A percentile compares a stretch with the other conserved stretches of the same genome.
Evolutionary conservation across 2,329 filamentous ascomycete genomes (phyloP).

Genomic region (Exophiala spinifera): DNA sequence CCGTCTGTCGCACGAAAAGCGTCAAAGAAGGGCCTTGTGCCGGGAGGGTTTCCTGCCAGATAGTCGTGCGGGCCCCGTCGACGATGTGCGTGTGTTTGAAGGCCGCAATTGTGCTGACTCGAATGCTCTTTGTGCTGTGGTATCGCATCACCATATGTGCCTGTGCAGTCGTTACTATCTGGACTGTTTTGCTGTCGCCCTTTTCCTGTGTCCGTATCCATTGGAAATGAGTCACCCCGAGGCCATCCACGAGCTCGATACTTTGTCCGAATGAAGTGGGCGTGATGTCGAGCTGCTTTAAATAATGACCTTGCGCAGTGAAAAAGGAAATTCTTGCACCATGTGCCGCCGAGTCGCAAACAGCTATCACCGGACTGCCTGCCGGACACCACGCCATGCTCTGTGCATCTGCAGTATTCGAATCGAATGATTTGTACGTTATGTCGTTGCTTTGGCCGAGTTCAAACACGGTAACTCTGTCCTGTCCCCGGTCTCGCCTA

Average conservation of each 20-base stretch:
- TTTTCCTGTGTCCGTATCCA: slow-evolving; percentile 4
- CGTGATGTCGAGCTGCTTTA: slow-evolving; percentile 24
- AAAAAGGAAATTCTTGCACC: slow-evolving; percentile 25
- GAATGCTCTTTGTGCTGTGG: slow-evolving; percentile 14
- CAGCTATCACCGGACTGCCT: slow-evolving; percentile 18
- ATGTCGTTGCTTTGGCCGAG: slow-evolving; percentile 5
- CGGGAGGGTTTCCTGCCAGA: slow-evolving; percentile 23
- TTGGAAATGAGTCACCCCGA: slow-evolving; percentile 16
- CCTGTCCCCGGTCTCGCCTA: slow-evolving; percentile 20
- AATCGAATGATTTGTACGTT: slow-evolving; percentile 20
- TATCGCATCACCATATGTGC: slow-evolving; percentile 20
- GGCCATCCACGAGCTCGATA: slow-evolving; percentile 5
- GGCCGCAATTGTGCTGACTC: background rate
- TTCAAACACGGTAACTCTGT: slow-evolving; percentile 23
- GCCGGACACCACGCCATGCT: slow-evolving; percentile 23
- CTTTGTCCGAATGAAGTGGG: slow-evolving; percentile 3
- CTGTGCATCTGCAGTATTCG: slow-evolving; percentile 24
- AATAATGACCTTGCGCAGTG: slow-evolving; percentile 24
- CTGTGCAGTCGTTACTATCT: slow-evolving; percentile 18
- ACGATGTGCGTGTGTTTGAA: slow-evolving; percentile 21
- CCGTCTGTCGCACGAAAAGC: slow-evolving; percentile 16
- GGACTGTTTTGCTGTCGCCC: slow-evolving; percentile 8
- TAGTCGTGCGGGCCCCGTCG: slow-evolving; percentile 16
- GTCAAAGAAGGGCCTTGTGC: background rate
- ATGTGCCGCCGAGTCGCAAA: slow-evolving; percentile 24